These are phyloP conservation scores for Pythium volutum DNA, from an alignment of 352 stramenopile genomes.

Conservation along the genomic window DNA sequence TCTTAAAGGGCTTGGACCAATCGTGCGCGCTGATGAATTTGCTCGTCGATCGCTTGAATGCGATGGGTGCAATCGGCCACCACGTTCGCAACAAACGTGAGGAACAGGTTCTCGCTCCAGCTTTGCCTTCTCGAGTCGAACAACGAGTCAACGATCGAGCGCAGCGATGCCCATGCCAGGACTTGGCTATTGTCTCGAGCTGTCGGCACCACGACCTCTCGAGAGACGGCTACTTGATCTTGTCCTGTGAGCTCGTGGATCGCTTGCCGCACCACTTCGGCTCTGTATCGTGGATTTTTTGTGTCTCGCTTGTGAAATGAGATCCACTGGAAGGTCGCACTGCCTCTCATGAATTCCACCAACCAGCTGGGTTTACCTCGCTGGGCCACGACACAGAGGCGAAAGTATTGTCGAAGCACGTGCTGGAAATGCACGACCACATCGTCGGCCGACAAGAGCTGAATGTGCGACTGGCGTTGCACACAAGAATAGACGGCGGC, in stretches of 20 bases:
- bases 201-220: background rate
- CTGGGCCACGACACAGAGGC: conserved; percentile 36
- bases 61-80: conserved; percentile 8
- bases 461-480: conserved; percentile 30
- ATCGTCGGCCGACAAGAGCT: conserved; percentile 34
- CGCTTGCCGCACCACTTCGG: conserved; percentile 4
- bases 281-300: conserved; percentile 2
- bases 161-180: background rate
- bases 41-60: background rate
- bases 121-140: background rate
- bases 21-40: background rate
- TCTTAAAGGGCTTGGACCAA: background rate
- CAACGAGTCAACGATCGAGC: background rate
- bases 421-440: conserved; percentile 30
- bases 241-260: conserved; percentile 8
- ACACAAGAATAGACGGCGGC: conserved; percentile 34
- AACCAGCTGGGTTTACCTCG: background rate
- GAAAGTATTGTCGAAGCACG: conserved; percentile 38
- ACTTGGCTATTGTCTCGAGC: background rate
- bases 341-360: conserved; percentile 8
- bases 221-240: background rate
- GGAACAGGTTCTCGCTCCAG: conserved; percentile 3
- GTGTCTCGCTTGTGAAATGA: background rate
- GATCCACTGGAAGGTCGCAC: conserved; percentile 20
- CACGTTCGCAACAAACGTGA: conserved; percentile 13